Conservation (phyloP, 2,329 filamentous ascomycete species). For the Alternaria hordeiaustralica region DNA sequence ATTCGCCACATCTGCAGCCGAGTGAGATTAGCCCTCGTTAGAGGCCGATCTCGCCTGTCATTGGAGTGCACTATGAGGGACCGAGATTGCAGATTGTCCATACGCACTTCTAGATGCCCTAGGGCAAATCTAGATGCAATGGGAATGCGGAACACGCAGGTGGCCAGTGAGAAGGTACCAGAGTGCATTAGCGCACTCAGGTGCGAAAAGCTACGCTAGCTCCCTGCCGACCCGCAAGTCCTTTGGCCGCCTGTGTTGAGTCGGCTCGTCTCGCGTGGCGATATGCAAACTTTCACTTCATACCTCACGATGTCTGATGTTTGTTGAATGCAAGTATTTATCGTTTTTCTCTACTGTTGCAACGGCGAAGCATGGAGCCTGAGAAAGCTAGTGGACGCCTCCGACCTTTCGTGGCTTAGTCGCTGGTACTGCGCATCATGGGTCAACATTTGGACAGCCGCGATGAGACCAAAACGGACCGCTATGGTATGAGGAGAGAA, state of each 20-base stretch:
- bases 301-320: slow-evolving; percentile 1
- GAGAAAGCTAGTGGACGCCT: not conserved
- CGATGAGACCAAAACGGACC: slow-evolving; percentile 3
- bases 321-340: not conserved
- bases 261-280: slow-evolving; percentile 7
- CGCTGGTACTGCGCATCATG: slow-evolving; percentile 1
- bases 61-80: not conserved
- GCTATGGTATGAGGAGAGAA: slow-evolving; percentile 29
- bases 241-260: slow-evolving; percentile 1
- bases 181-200: not conserved
- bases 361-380: not conserved
- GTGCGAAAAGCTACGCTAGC: not conserved
- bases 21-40: not conserved
- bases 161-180: not conserved
- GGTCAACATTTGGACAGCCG: not conserved
- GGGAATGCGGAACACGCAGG: not conserved
- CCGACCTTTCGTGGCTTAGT: not conserved
- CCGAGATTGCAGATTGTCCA: not conserved
- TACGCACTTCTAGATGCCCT: not conserved
- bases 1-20: not conserved
- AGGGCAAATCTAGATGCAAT: not conserved
- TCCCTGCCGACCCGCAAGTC: not conserved
- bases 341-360: not conserved
- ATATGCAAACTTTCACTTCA: slow-evolving; percentile 13
- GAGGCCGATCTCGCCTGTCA: not conserved